These are phyloP conservation scores for Tylopilus sp. DNA, from an alignment of 1,284 basidiomycete genomes.

Conservation along the genomic window DNA sequence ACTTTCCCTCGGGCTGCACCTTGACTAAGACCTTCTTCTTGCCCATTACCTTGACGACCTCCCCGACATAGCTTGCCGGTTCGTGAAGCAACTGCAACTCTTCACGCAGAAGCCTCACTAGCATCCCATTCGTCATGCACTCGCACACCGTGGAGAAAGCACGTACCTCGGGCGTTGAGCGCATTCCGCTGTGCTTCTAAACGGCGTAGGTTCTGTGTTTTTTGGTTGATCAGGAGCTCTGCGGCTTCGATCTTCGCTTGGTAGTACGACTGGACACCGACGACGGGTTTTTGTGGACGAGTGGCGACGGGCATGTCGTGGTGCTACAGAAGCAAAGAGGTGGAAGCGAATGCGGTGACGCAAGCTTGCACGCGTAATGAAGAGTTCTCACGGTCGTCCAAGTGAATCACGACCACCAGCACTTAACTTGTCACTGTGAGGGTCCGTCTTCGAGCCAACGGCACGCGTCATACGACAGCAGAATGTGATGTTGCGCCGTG, in stretches of 20 bases:
- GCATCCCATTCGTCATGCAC: background rate
- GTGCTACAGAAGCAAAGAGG: background rate
- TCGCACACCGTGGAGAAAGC: background rate
- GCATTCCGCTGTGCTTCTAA: conserved; percentile 97
- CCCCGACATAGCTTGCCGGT: conserved; percentile 96
- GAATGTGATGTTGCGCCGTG: too few species aligned
- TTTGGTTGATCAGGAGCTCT: conserved; percentile 91
- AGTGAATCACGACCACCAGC: too few species aligned
- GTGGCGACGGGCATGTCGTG: conserved; percentile 49
- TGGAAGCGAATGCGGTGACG: conserved; percentile 9
- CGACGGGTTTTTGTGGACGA: conserved; percentile 47
- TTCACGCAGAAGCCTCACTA: conserved; percentile 85
- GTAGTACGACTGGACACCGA: conserved; percentile 85
- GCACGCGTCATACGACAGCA: too few species aligned
- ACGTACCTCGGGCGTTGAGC: conserved; percentile 86
- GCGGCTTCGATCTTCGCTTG: conserved; percentile 94
- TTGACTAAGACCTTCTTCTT: conserved; percentile 99
- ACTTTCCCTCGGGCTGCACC: conserved; percentile 98
- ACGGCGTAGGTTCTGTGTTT: conserved; percentile 93
- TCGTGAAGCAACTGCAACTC: conserved; percentile 95
- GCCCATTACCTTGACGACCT: conserved; percentile 98
- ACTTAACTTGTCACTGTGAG: too few species aligned
- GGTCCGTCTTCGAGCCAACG: too few species aligned
- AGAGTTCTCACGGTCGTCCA: conserved; percentile 19
- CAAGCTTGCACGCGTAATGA: conserved; percentile 7